phyloP scores from a whole-genome alignment of 73 alveolate species.

The Paramecium tetraurelia region DNA sequence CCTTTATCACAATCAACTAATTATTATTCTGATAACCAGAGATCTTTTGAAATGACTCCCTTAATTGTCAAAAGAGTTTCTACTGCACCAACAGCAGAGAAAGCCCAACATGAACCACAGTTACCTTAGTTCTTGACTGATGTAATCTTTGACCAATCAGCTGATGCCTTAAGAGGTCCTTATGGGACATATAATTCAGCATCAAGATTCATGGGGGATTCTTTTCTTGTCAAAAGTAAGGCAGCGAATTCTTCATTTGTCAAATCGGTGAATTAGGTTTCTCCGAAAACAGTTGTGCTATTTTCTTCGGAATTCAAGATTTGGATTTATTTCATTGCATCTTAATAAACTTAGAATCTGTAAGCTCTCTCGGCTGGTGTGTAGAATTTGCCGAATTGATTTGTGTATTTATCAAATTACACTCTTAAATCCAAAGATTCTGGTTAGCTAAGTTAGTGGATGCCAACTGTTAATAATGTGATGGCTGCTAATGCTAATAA shows the following conservation, averaged over 20 bases:
- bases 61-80: conserved; percentile 67
- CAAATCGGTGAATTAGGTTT: conserved; percentile 46
- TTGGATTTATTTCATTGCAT: neutral
- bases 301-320: neutral
- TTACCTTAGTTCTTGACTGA: conserved; percentile 74
- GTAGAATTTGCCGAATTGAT: neutral
- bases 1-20: conserved; percentile 84
- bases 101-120: conserved; percentile 88
- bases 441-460: neutral
- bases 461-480: neutral
- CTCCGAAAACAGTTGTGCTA: neutral
- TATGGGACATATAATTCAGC: neutral
- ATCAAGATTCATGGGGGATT: neutral
- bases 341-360: neutral
- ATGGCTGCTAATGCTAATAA: neutral
- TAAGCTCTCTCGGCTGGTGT: conserved; percentile 19
- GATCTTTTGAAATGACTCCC: neutral
- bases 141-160: neutral
- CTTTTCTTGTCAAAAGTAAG: conserved; percentile 16
- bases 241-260: conserved; percentile 56
- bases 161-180: conserved; percentile 12
- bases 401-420: neutral
- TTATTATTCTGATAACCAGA: conserved; percentile 65
- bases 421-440: neutral
- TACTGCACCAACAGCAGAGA: conserved; percentile 74